phyloP scores from a whole-genome alignment of 495 filamentous ascomycete genomes.

The Tirmania nivea region DNA sequence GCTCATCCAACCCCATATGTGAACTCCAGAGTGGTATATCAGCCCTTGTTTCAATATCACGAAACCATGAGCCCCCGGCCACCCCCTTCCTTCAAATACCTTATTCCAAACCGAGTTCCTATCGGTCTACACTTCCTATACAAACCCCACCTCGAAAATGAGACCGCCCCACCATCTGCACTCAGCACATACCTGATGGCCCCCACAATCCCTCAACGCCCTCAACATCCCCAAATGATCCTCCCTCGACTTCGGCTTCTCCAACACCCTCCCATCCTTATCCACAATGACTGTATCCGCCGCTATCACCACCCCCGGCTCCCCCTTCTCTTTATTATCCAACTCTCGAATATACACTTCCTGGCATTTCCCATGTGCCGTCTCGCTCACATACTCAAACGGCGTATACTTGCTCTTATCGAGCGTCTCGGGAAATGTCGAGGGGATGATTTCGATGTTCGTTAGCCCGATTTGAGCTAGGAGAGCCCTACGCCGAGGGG shows the following conservation, averaged over 20 bases:
- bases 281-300: slow-evolving; percentile 84
- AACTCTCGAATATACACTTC: slow-evolving; percentile 54
- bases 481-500: slow-evolving; percentile 62
- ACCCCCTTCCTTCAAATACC: too few relatives aligned
- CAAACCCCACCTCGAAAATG: too few relatives aligned
- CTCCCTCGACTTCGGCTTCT: slow-evolving; percentile 58
- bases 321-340: slow-evolving; percentile 30
- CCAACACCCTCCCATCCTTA: slow-evolving; percentile 49
- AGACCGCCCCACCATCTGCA: too few relatives aligned
- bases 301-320: slow-evolving; percentile 69
- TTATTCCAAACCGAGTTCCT: too few relatives aligned
- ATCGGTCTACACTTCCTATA: too few relatives aligned
- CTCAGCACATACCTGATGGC: slow-evolving; percentile 25
- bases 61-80: too few relatives aligned
- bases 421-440: slow-evolving; percentile 57
- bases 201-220: slow-evolving; percentile 45
- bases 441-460: slow-evolving; percentile 47
- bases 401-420: slow-evolving; percentile 51
- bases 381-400: slow-evolving; percentile 76
- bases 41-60: too few relatives aligned
- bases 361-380: slow-evolving; percentile 59
- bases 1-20: too few relatives aligned
- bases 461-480: slow-evolving; percentile 25
- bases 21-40: too few relatives aligned
- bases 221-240: too few relatives aligned